A percentile compares a stretch with the other conserved stretches of the same genome.
Evolutionary conservation across 371 early-diverging fungal genomes (phyloP).

Genomic region (Batkoa obscura): DNA sequence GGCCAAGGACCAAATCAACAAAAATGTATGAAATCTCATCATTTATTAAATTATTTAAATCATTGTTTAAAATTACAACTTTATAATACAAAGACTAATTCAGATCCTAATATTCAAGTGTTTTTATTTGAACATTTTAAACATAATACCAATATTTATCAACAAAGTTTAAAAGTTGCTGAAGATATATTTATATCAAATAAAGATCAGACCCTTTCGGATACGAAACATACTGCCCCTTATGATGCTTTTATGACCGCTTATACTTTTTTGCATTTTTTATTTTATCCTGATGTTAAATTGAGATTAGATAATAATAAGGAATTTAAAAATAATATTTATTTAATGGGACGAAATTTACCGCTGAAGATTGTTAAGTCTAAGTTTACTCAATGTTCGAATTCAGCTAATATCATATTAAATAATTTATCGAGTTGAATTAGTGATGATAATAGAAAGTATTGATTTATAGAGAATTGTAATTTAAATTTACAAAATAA

Average conservation of each 20-base stretch:
- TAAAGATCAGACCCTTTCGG: neutral
- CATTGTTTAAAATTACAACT: conserved; percentile 6
- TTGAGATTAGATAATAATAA: neutral
- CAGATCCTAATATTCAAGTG: neutral
- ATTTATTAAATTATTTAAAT: conserved; percentile 62
- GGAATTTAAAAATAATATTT: too few species aligned
- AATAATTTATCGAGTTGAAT: too few species aligned
- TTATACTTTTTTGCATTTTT: conserved; percentile 39
- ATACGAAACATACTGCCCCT: conserved; percentile 52
- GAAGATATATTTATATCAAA: neutral
- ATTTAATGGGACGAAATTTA: too few species aligned
- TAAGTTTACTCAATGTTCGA: too few species aligned
- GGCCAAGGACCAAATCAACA: too few species aligned
- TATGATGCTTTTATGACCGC: conserved; percentile 94
- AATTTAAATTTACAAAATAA: too few species aligned
- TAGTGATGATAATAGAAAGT: too few species aligned
- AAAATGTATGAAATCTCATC: conserved; percentile 45
- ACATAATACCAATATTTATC: neutral
- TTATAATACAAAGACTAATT: conserved; percentile 10
- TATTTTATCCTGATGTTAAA: neutral
- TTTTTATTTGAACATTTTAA: neutral
- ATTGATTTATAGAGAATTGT: too few species aligned
- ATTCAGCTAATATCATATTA: too few species aligned
- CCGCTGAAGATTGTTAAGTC: too few species aligned
- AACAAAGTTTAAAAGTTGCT: neutral